phyloP scores from a whole-genome alignment of 2,329 filamentous ascomycete species.

The Stachybotrys elegans region DNA sequence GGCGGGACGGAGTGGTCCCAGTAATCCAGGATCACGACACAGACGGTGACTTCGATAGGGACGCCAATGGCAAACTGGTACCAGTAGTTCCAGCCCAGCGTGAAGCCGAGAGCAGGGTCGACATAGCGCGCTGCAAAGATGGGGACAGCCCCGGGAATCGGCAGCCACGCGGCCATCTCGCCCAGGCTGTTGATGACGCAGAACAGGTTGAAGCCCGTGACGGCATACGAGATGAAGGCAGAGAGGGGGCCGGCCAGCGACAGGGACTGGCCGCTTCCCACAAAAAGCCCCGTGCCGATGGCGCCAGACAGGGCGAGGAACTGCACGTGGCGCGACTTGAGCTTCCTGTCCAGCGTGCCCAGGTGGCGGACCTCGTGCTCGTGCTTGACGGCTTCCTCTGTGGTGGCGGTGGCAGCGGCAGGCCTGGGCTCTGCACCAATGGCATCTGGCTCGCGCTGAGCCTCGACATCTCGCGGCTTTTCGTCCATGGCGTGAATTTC shows the following conservation, averaged over 20 bases:
- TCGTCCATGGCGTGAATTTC: neutral
- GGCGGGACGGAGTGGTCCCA: conserved; percentile 26
- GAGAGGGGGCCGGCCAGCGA: conserved; percentile 36
- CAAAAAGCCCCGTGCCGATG: conserved; percentile 39
- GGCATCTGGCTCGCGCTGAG: too few species aligned
- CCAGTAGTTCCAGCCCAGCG: conserved; percentile 36
- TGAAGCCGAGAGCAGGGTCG: conserved; percentile 35
- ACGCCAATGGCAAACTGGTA: conserved; percentile 44
- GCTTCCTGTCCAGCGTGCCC: conserved; percentile 29
- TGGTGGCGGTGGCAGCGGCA: neutral
- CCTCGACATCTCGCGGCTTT: neutral
- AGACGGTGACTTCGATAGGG: conserved; percentile 41
- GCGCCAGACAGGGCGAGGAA: conserved; percentile 36
- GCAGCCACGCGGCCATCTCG: conserved; percentile 59
- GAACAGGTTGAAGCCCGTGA: conserved; percentile 42
- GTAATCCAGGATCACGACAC: conserved; percentile 42
- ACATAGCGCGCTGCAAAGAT: conserved; percentile 44
- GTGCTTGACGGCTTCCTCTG: conserved; percentile 5
- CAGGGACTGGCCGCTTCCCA: conserved; percentile 37
- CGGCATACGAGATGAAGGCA: conserved; percentile 34
- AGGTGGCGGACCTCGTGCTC: conserved; percentile 22
- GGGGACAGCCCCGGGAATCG: conserved; percentile 48
- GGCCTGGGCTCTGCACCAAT: too few species aligned
- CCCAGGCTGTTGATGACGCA: conserved; percentile 45
- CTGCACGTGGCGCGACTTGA: conserved; percentile 36